Evolutionary conservation across 345 rosid genomes (phyloP), one percentile per base, ranked within the genome.

Genomic region (Noccaea caerulescens): DNA sequence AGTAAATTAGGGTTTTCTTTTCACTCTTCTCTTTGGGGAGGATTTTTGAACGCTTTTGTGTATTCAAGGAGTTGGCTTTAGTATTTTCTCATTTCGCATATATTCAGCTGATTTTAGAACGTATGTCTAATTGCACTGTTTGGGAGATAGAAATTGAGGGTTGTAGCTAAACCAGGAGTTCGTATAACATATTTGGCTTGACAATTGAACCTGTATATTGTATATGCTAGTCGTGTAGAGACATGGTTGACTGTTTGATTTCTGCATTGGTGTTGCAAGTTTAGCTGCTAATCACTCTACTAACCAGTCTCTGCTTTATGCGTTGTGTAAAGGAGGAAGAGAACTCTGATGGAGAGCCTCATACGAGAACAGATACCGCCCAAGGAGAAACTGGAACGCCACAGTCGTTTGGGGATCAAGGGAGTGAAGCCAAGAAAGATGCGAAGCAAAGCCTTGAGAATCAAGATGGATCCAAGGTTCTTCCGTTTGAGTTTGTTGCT

Each of bases 401-500:
- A 53, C 63, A 73, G 38, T 76, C 41, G 46, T 73, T 38, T 60
- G 78, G 74, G 65, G 82, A 64, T 50, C 76, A 33, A 55, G 77
- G 70, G 27, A 82, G 78, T 60, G 85, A 78, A 67, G 78, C 70
- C 34, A 84, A 69, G 78, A 78, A 58, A 12, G 85, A 82, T 71
- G 93, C 75, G 25, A 90, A 80, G 56, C 90, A 81, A 58, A 84
- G 83, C 57, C 72, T 82, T 68, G 93, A 84, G 77, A 85, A 84
- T 59, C 85, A 73, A 42, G 88, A 90, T 66, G 77, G 79, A 66
- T 76, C 78, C 4, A 88, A 85, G 78, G 79, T 71, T 41, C 66
- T 81, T 75, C 87, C 93, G 0, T 87, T 89, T 61, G 91, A 89
- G 80, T 86, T 89, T 71, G 80, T 81, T 67, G 93, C 93, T 13